These are phyloP conservation scores for Xylariales sp. DNA, from an alignment of 2,329 filamentous ascomycete genomes.

Conservation along the genomic window DNA sequence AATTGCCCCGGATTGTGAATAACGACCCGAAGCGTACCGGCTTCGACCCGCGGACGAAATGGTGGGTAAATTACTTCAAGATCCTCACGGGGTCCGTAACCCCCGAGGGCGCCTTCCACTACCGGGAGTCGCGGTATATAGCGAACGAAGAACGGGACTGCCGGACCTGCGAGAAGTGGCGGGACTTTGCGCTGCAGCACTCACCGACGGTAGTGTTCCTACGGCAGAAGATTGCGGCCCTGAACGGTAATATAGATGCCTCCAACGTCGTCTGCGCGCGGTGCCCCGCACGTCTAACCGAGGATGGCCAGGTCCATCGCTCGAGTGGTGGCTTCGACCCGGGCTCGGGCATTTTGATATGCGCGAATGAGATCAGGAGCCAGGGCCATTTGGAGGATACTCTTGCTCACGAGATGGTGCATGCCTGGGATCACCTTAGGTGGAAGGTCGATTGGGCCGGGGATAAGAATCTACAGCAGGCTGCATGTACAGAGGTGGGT, in stretches of 20 bases:
- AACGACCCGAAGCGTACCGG: slow-evolving; percentile 72
- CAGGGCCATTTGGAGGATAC: slow-evolving; percentile 90
- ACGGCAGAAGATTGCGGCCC: slow-evolving; percentile 79
- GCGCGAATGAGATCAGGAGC: slow-evolving; percentile 89
- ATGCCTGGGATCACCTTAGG: slow-evolving; percentile 91
- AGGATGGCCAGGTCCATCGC: slow-evolving; percentile 70
- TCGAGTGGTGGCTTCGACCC: slow-evolving; percentile 86
- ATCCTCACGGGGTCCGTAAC: slow-evolving; percentile 81
- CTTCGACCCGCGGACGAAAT: slow-evolving; percentile 69
- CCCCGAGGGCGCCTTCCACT: slow-evolving; percentile 75
- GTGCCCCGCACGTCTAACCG: slow-evolving; percentile 71
- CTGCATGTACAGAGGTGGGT: slow-evolving; percentile 89
- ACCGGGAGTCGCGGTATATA: slow-evolving; percentile 80
- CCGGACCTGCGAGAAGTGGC: slow-evolving; percentile 81
- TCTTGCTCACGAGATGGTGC: slow-evolving; percentile 96
- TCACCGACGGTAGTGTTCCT: slow-evolving; percentile 90
- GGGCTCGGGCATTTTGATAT: slow-evolving; percentile 87
- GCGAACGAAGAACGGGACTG: slow-evolving; percentile 83
- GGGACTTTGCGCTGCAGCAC: slow-evolving; percentile 85
- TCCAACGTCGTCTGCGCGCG: slow-evolving; percentile 84
- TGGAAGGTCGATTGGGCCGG: slow-evolving; percentile 89
- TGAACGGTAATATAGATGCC: slow-evolving; percentile 80
- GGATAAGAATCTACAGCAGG: slow-evolving; percentile 80
- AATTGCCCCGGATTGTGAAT: slow-evolving; percentile 54
- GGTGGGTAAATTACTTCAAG: slow-evolving; percentile 88